Evolutionary conservation across 1,284 basidiomycete species (phyloP).

Genomic region (Sporisorium scitamineum): DNA sequence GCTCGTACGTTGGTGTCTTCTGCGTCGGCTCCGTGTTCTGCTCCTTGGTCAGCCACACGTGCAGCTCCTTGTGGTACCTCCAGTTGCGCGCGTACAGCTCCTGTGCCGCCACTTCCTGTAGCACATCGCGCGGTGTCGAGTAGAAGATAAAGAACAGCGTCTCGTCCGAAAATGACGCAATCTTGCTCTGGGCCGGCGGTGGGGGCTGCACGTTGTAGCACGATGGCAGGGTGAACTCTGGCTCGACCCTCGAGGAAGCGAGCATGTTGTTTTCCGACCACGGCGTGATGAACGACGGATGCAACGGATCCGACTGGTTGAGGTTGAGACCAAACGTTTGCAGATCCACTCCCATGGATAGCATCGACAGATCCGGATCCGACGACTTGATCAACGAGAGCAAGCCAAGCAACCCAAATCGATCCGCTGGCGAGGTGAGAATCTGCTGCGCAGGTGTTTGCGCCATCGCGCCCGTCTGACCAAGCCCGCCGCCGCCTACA

Average conservation of each 20-base stretch:
- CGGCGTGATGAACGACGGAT: constrained; percentile 94
- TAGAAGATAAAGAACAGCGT: constrained; percentile 99
- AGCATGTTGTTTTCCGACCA: constrained; percentile 91
- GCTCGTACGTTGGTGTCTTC: constrained; percentile 89
- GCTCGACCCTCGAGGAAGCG: constrained; percentile 83
- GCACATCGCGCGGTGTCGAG: constrained; percentile 87
- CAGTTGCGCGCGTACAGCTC: constrained; percentile 98
- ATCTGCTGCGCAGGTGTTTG: constrained; percentile 89
- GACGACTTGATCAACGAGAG: constrained; percentile 91
- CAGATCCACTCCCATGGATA: constrained; percentile 90
- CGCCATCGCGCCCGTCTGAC: constrained; percentile 44
- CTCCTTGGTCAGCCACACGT: constrained; percentile 96
- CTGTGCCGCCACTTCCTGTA: constrained; percentile 94
- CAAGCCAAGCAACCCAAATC: constrained; percentile 91
- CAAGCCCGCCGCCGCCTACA: constrained; percentile 6
- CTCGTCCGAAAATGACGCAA: constrained; percentile 91
- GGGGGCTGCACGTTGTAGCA: constrained; percentile 96
- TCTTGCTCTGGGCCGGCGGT: constrained; percentile 87
- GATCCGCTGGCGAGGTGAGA: constrained; percentile 90
- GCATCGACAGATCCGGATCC: constrained; percentile 86
- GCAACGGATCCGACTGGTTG: constrained; percentile 83
- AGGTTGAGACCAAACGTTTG: constrained; percentile 93
- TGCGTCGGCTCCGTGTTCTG: constrained; percentile 82
- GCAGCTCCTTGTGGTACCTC: constrained; percentile 95
- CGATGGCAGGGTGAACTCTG: constrained; percentile 85